Percentiles rank a stretch among this genome's conserved stretches.
phyloP scores from a whole-genome alignment of 257 asterid genomes.

The Solanum pennellii region DNA sequence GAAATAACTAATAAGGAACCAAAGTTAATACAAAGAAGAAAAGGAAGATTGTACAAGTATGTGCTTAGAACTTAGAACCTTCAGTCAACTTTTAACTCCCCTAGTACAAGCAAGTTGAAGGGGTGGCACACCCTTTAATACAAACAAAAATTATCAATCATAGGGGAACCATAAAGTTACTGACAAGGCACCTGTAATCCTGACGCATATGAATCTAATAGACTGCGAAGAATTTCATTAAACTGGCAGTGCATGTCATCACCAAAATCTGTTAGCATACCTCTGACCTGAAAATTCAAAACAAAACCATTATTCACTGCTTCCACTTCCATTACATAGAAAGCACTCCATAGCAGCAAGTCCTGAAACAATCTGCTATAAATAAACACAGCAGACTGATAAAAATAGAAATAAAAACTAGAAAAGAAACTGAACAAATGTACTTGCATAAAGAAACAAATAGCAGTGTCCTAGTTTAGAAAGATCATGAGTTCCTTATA shows the following conservation, averaged over 20 bases:
- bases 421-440: neutral
- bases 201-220: constrained; percentile 63
- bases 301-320: neutral
- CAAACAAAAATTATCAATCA: neutral
- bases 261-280: constrained; percentile 82
- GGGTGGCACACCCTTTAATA: neutral
- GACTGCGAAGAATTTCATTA: constrained; percentile 89
- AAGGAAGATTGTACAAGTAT: neutral
- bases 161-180: neutral
- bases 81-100: neutral
- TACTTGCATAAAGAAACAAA: neutral
- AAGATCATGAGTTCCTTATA: neutral
- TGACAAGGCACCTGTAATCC: constrained; percentile 56
- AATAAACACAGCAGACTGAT: neutral
- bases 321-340: neutral
- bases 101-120: neutral
- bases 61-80: neutral
- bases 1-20: neutral
- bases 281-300: constrained; percentile 58
- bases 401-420: neutral
- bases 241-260: constrained; percentile 97
- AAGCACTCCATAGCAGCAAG: neutral
- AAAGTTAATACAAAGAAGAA: neutral
- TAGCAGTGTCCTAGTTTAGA: neutral
- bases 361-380: neutral